These are phyloP conservation scores for Leucosporidium yakuticum DNA, from an alignment of 768 basidiomycete species.

Conservation along the genomic window DNA sequence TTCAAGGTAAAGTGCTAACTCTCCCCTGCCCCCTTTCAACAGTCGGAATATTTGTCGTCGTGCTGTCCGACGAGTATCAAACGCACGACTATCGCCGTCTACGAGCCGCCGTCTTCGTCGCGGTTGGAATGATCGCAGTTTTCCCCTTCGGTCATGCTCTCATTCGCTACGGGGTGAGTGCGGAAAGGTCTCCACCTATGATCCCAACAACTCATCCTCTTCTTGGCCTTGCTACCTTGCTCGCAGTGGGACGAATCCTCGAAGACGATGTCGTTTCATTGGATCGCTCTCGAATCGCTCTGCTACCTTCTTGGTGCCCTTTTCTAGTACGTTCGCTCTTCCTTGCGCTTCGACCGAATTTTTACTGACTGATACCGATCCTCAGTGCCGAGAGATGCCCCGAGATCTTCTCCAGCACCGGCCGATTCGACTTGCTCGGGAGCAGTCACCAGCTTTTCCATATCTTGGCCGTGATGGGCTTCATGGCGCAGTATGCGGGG, in stretches of 20 bases:
- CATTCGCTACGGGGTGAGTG: neutral
- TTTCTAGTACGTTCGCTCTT: neutral
- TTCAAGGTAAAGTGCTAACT: too few species aligned
- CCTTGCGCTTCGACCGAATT: slow-evolving; percentile 1
- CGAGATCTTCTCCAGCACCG: slow-evolving; percentile 61
- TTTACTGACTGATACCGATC: slow-evolving; percentile 22
- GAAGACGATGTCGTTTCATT: neutral
- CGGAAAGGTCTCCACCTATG: neutral
- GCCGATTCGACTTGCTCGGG: slow-evolving; percentile 70
- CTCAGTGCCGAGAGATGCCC: slow-evolving; percentile 65
- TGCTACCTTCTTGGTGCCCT: neutral
- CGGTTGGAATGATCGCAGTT: neutral
- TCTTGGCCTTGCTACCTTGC: neutral
- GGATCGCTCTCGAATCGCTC: neutral
- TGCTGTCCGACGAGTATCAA: neutral
- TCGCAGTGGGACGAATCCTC: neutral
- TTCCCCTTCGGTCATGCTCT: neutral
- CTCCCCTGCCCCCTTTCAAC: too few species aligned
- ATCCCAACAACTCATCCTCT: neutral
- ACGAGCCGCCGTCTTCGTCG: neutral
- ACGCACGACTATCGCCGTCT: neutral
- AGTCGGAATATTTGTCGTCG: neutral
- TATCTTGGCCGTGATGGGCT: slow-evolving; percentile 65
- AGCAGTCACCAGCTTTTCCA: slow-evolving; percentile 91
- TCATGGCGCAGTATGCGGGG: slow-evolving; percentile 50